Evolutionary conservation across 2,329 filamentous ascomycete genomes (phyloP).

Genomic region (Didymellaceae sp.): DNA sequence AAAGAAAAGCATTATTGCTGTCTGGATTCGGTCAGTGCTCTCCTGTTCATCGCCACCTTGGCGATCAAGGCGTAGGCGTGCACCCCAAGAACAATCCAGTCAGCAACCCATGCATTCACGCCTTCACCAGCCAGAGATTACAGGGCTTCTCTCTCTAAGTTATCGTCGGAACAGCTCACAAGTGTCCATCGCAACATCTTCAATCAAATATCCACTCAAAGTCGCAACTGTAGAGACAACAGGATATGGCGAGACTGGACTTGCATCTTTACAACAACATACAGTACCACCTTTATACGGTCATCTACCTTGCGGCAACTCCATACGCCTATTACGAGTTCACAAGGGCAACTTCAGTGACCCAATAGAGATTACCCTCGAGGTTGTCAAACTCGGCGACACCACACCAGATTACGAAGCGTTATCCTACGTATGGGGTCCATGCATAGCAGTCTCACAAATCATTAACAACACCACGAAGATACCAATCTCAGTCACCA

Average conservation of each 20-base stretch:
- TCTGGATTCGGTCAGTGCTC: background rate
- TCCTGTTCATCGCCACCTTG: background rate
- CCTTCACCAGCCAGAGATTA: background rate
- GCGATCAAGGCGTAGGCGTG: background rate
- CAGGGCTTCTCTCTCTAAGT: background rate
- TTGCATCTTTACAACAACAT: background rate
- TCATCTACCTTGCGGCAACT: conserved; percentile 6
- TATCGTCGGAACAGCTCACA: background rate
- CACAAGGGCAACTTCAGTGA: conserved; percentile 5
- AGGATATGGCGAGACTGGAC: background rate
- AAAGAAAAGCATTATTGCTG: background rate
- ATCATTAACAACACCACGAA: background rate
- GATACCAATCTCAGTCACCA: background rate
- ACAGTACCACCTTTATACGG: background rate
- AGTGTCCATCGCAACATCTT: background rate
- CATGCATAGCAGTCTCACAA: background rate
- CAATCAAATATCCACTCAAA: too few species aligned
- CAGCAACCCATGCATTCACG: background rate
- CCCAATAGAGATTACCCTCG: conserved; percentile 12
- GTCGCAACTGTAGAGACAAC: too few species aligned
- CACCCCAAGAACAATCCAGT: background rate
- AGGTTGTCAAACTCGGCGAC: conserved; percentile 8
- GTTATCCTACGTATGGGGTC: conserved; percentile 26
- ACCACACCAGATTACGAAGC: conserved; percentile 17
- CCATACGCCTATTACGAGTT: conserved; percentile 22